Base-by-base conservation (phyloP, 768 basidiomycete species). In the Tephrocybe sp. region DNA sequence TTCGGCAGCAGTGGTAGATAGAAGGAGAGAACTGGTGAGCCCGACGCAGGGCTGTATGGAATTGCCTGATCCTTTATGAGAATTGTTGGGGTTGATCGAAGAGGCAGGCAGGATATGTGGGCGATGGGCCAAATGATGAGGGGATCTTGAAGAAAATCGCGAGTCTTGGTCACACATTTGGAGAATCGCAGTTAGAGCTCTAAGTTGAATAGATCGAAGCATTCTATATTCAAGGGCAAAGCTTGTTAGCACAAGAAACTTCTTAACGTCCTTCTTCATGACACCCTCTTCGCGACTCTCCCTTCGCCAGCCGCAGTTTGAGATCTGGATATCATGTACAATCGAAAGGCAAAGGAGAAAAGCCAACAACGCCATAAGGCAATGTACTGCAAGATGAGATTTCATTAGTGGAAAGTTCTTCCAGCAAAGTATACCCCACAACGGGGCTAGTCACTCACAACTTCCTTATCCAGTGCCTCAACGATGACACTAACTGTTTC, bases 401-500 rank as follows among this genome's bases (percentile, higher is more conserved):
- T 50, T 37, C 39, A 21, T 37, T 18, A 19, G 21, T 47, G 42
- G n/a, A n/a, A n/a, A n/a, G n/a, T n/a, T n/a, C n/a, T n/a, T n/a
- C n/a, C n/a, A n/a, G 16, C 31, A 5, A n/a, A 37, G 34, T 42
- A 34, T n/a, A 25, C 21, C 44, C 1, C 26, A 35, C 12, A 47
- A 28, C 46, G 11, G 22, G 15, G 39, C 39, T 35, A 53, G 52
- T 34, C n/a, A 65, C 90, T 68, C 46, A 72, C 68, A 54, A 70
- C 77, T 69, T 96, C 92, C 54, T 78, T 77, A 43, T 75, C 76
- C 16, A 96, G 60, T 13, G 88, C 89, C 64, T 92, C 90, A 0
- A 94, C 63, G 15, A 97, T 61, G 1, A 89, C 95, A 59, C 86
- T 89, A 2, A 85, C 72, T 25, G 96, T 67, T 70, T 97, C 95